Evolutionary conservation across 148 eudicot genomes (phyloP), one percentile per base, ranked within the genome.

Genomic region (Vaccinium corymbosum): DNA sequence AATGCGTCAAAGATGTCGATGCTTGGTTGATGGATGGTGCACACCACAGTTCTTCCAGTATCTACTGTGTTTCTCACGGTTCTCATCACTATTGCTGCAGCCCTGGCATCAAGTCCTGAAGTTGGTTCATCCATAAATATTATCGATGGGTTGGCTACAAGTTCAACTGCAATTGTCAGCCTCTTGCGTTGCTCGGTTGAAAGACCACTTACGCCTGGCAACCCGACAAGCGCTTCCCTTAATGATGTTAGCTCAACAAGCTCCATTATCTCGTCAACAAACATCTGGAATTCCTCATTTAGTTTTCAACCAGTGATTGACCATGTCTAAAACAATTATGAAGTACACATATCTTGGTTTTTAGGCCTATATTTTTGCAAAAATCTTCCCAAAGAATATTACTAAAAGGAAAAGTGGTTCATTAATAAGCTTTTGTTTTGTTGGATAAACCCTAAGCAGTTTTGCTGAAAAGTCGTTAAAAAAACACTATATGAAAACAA

Each of bases 11-110:
- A 93, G 14, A 92, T 92, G 86, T 92, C 93, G 64, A 92, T 91
- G 89, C 95, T 92, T 49, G 94, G 94, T 88, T 92, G 94, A 84
- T 92, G 94, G 87, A 90, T 90, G 53, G 94, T 92, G 89, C 92
- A 91, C 59, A 92, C 94, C n/a, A 92, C 94, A 4, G 92, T 92
- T 77, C 94, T 81, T 71, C 92, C 94, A 1, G 92, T 92, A 80
- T 92, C 85, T 0, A 90, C 94, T 0, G 93, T 92, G 90, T 92
- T 92, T 76, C 94, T 89, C 29, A 92, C 91, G 2, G 93, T 87
- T 76, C 93, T 91, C 96, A 93, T 92, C 51, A 93, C 94, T 51
- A 93, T 92, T 59, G 97, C 97, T 56, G 97, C 97, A 51, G 94
- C 94, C 83, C 94, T 91, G 35, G 94, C 94, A 85, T 93, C 96